A percentile compares a stretch with the other conserved stretches of the same genome.
Conservation (phyloP, 225 moss, liverwort and hornwort species). For the Thuidium tamariscinum region DNA sequence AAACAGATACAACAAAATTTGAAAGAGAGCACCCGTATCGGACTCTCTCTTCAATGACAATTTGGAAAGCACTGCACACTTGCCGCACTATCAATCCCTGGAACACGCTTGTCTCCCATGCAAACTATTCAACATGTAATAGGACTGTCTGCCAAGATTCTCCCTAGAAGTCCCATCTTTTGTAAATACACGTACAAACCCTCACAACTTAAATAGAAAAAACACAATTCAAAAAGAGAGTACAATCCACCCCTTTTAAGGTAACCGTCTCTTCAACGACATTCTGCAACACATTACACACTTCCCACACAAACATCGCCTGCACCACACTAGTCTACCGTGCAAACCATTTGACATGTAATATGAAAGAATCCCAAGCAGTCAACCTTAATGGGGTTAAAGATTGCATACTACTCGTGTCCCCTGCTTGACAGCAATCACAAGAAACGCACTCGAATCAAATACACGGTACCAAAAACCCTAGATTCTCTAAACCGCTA, state of each 20-base stretch:
- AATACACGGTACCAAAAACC: not conserved
- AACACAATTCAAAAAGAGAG: not conserved
- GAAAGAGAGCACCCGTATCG: not conserved
- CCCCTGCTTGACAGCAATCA: not conserved
- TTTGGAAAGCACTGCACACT: no score
- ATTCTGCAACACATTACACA: no score
- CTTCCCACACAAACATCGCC: not conserved
- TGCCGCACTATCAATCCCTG: not conserved
- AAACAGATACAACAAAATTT: not conserved
- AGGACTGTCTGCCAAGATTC: not conserved
- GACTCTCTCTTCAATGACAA: not conserved
- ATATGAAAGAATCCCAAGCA: not conserved
- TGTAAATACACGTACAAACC: not conserved
- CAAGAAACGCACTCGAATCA: not conserved
- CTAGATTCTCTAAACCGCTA: not conserved
- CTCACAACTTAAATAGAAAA: not conserved
- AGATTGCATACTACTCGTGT: not conserved
- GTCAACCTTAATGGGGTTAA: not conserved
- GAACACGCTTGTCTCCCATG: not conserved
- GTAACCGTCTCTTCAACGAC: not conserved
- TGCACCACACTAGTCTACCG: not conserved
- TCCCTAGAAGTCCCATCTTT: not conserved
- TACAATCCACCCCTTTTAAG: no score
- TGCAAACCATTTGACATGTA: not conserved
- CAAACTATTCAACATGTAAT: not conserved